Base-by-base conservation (phyloP, 2,329 filamentous ascomycete species). In the Magnaporthiopsis incrustans region DNA sequence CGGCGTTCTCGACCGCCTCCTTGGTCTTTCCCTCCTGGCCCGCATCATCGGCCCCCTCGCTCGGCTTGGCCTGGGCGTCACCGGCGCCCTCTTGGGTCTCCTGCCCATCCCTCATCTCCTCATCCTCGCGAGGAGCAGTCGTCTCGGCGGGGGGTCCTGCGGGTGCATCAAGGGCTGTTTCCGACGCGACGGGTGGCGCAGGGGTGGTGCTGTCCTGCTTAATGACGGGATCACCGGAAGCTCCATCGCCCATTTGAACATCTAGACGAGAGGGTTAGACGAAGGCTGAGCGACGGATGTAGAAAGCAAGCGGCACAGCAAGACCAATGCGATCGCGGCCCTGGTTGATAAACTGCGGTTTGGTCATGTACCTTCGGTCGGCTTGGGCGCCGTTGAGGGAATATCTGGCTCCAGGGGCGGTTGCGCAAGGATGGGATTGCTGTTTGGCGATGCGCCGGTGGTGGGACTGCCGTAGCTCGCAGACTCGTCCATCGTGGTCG, bases 1-100 rank as follows among this genome's bases (percentile, higher is more conserved):
- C 96, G 4, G 92, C 89, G 58, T 90, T 88, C 78, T 97, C 93
- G 64, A 93, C 81, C 4, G 86, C 86, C 64, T 92, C 86, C 77
- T 97, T 97, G 57, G 89, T 87, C 74, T 93, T 90, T 76, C 71
- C 81, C 72, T 81, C 86, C 65, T 77, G 78, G 53, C 77, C 73
- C 35, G 77, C 74, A 18, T 78, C 79, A 50, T 81, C 82, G n/a
- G 77, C 77, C 18, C 77, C 76, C 57, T 74, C 77, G 50, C 72
- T 73, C 57, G 78, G 77, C 64, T 81, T 82, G 15, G 76, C 71
- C 11, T 79, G 78, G 27, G 75, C 73, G 66, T 75, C 67, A 12
- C 67, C 66, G 7, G 64, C 27, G 25, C 60, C 44, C 33, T 65
- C 63, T 38, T 62, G 26, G 30, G 27, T 33, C 33, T 64, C 63